A percentile compares a stretch with the other conserved stretches of the same genome.
These are phyloP conservation scores for Gnomoniopsis smithogilvyi DNA, from an alignment of 2,329 filamentous ascomycete genomes.

Conservation along the genomic window DNA sequence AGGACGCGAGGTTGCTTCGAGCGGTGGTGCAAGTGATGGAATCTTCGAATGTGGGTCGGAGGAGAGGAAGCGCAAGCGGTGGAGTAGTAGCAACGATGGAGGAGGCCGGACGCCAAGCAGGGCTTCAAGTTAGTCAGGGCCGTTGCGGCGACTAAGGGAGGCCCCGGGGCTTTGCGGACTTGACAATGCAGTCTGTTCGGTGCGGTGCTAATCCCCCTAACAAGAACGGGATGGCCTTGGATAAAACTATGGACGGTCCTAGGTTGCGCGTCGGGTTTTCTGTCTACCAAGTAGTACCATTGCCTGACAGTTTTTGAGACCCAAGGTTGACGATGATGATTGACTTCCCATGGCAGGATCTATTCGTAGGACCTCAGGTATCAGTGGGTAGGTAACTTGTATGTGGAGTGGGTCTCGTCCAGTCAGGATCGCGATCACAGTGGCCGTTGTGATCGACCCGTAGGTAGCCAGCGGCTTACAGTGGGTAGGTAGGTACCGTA, in stretches of 20 bases:
- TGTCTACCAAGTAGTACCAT: too few species aligned
- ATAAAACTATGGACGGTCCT: neutral
- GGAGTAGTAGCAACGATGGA: constrained; percentile 2
- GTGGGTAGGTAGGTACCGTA: too few species aligned
- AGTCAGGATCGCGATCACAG: neutral
- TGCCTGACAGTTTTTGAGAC: too few species aligned
- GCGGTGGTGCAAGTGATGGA: constrained; percentile 9
- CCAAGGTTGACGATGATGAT: too few species aligned
- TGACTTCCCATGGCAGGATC: too few species aligned
- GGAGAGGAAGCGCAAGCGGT: neutral
- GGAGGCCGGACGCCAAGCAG: neutral
- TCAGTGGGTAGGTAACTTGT: too few species aligned
- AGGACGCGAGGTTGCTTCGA: neutral
- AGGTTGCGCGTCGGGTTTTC: too few species aligned
- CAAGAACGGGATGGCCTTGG: neutral
- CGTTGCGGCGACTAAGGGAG: neutral
- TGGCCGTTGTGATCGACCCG: neutral
- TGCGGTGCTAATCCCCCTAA: neutral
- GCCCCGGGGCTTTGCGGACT: neutral
- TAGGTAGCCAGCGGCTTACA: too few species aligned
- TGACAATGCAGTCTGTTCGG: neutral
- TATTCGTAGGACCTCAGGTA: too few species aligned
- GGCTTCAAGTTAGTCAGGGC: neutral
- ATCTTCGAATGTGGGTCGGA: constrained; percentile 17
- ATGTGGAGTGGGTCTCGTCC: neutral